A percentile compares a stretch with the other conserved stretches of the same genome.
These are phyloP conservation scores for Paramecium bursaria DNA, from an alignment of 73 alveolate genomes.

Conservation along the genomic window DNA sequence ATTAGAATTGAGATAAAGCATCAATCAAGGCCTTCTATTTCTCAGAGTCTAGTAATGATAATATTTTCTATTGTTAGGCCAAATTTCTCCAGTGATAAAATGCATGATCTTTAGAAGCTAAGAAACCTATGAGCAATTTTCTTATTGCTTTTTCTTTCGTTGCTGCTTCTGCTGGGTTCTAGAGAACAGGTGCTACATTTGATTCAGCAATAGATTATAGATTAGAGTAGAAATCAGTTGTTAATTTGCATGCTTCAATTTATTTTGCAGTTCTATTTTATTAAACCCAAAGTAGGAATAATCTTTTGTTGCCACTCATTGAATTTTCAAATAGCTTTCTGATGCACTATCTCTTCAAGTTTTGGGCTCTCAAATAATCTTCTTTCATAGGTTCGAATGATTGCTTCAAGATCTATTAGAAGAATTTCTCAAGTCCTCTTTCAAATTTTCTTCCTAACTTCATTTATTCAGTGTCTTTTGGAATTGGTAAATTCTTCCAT, in stretches of 20 bases:
- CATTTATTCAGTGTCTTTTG: conserved; percentile 26
- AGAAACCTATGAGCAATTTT: no score
- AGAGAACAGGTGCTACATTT: no score
- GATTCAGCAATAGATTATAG: no score
- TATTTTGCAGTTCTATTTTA: conserved; percentile 39
- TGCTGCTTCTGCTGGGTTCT: no score
- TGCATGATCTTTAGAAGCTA: not conserved
- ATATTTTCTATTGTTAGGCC: not conserved
- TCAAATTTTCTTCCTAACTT: conserved; percentile 53
- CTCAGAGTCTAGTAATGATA: not conserved
- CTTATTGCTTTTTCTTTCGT: no score
- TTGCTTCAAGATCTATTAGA: not conserved
- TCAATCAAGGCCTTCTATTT: not conserved
- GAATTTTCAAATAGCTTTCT: conserved; percentile 27
- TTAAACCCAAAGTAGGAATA: conserved; percentile 42
- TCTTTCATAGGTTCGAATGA: conserved; percentile 58
- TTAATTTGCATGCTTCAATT: conserved; percentile 40
- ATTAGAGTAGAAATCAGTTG: no score
- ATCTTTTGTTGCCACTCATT: conserved; percentile 50
- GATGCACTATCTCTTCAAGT: conserved; percentile 18
- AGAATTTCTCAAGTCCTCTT: conserved; percentile 1
- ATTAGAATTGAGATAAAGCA: not conserved
- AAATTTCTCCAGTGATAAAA: conserved; percentile 32
- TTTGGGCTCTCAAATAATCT: conserved; percentile 18
- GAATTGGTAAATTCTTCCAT: conserved; percentile 54